Conservation (phyloP, 148 eudicot species). For the Rhododendron molle region DNA sequence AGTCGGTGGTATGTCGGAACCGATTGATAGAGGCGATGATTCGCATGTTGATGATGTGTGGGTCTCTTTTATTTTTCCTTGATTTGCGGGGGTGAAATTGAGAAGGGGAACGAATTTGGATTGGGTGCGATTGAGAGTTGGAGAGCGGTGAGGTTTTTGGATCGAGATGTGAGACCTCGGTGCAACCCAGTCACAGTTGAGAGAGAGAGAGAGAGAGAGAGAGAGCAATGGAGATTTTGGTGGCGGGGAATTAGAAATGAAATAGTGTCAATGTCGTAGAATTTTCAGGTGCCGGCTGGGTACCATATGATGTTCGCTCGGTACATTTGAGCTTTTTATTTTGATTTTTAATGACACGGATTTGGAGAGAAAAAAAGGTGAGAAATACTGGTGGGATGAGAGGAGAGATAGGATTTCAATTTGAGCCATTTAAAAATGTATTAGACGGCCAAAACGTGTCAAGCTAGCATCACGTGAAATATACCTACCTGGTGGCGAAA, state of each 20-base stretch:
- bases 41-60: not conserved
- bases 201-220: not conserved
- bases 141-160: not conserved
- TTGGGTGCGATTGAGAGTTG: not conserved
- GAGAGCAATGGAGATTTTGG: not conserved
- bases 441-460: too few relatives aligned
- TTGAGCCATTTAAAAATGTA: accelerated
- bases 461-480: too few relatives aligned
- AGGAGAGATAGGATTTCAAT: too few relatives aligned
- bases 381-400: too few relatives aligned
- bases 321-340: accelerated
- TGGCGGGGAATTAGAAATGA: not conserved
- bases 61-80: not conserved
- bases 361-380: too few relatives aligned
- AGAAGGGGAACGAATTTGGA: not conserved
- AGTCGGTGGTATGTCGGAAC: not conserved
- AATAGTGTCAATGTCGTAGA: not conserved
- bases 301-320: too few relatives aligned
- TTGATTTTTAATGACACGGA: accelerated
- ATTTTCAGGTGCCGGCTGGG: too few relatives aligned
- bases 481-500: too few relatives aligned
- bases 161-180: not conserved
- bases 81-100: not conserved
- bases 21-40: not conserved
- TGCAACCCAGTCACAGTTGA: not conserved